phyloP scores from a whole-genome alignment of 2,329 filamentous ascomycete species.

The Reticulascus tulasneorum region DNA sequence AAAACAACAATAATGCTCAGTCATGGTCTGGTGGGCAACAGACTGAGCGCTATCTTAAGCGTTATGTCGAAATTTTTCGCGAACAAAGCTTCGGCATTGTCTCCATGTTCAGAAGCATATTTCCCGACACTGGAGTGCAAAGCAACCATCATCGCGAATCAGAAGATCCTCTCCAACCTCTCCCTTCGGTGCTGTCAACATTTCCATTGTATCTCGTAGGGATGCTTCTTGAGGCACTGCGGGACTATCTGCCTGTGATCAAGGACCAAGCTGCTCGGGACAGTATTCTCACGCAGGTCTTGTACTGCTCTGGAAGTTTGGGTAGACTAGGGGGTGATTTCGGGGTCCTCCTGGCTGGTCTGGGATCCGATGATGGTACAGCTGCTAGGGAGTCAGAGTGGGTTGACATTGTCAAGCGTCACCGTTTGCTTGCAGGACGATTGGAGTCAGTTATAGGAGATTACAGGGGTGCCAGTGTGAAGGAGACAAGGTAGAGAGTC shows the following conservation, averaged over 20 bases:
- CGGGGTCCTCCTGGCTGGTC: constrained; percentile 74
- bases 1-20: constrained; percentile 32
- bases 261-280: constrained; percentile 76
- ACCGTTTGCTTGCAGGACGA: constrained; percentile 77
- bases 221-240: constrained; percentile 73
- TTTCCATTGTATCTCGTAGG: constrained; percentile 82
- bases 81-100: constrained; percentile 96
- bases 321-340: constrained; percentile 91
- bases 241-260: constrained; percentile 74
- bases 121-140: constrained; percentile 50
- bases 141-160: constrained; percentile 8
- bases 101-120: constrained; percentile 90
- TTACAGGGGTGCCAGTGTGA: constrained; percentile 28
- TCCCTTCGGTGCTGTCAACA: constrained; percentile 74
- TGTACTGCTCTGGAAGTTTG: constrained; percentile 90
- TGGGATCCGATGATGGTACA: constrained; percentile 22
- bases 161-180: constrained; percentile 45
- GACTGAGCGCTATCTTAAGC: constrained; percentile 88
- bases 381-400: constrained; percentile 52
- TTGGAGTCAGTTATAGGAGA: constrained; percentile 65
- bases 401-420: constrained; percentile 85
- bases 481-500: constrained; percentile 4
- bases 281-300: constrained; percentile 83
- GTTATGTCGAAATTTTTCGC: constrained; percentile 95
- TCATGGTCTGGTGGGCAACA: constrained; percentile 75